phyloP scores from a whole-genome alignment of 768 basidiomycete species.

The Russula sp. region DNA sequence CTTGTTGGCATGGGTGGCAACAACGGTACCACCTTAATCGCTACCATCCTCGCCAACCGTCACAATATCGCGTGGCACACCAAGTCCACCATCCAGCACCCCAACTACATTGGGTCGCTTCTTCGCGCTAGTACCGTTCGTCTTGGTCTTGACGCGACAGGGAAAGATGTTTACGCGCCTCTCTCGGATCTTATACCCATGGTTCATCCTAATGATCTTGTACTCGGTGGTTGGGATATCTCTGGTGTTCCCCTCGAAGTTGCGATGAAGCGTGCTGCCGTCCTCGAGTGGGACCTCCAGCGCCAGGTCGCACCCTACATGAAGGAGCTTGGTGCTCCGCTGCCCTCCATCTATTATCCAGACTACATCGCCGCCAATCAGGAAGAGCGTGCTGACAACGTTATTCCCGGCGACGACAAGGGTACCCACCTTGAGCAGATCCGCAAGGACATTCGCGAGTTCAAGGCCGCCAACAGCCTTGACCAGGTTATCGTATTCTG shows the following conservation, averaged over 20 bases:
- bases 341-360: constrained; percentile 95
- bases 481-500: constrained; percentile 94
- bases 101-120: constrained; percentile 97
- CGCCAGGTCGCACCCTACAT: constrained; percentile 88
- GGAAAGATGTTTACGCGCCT: constrained; percentile 90
- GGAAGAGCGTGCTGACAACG: constrained; percentile 90
- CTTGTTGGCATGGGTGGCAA: constrained; percentile 97
- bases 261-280: constrained; percentile 90
- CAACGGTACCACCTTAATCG: constrained; percentile 91
- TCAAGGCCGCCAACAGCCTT: constrained; percentile 77
- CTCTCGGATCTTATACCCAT: constrained; percentile 91
- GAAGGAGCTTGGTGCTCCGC: constrained; percentile 70
- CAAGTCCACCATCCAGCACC: constrained; percentile 85
- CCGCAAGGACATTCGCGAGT: constrained; percentile 87
- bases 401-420: constrained; percentile 83
- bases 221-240: constrained; percentile 98
- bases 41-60: constrained; percentile 93
- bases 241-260: constrained; percentile 78
- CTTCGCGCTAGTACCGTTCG: constrained; percentile 94
- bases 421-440: constrained; percentile 87
- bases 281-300: constrained; percentile 95
- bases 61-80: constrained; percentile 94
- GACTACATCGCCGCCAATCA: constrained; percentile 99
- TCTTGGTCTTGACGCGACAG: constrained; percentile 73
- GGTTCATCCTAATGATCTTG: constrained; percentile 97